Conservation (phyloP, 345 rosid genomes). For the Melastoma malabathricum region DNA sequence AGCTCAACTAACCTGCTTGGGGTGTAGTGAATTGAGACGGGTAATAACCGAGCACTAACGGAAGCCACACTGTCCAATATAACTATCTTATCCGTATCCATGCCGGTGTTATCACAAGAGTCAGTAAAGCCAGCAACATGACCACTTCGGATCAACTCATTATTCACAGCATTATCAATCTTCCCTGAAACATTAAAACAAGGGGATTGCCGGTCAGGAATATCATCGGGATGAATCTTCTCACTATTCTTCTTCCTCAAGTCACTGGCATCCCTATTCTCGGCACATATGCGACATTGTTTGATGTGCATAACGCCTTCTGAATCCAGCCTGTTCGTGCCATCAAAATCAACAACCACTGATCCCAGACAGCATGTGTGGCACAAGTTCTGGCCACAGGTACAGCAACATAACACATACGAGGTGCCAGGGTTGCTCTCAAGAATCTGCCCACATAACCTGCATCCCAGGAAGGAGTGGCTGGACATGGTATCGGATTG, state of each 20-base stretch:
- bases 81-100: constrained; percentile 8
- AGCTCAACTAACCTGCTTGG: constrained; percentile 45
- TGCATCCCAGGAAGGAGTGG: too few relatives aligned
- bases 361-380: constrained; percentile 24
- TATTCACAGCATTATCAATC: constrained; percentile 5
- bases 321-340: not conserved
- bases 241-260: constrained; percentile 38
- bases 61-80: constrained; percentile 22
- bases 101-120: constrained; percentile 30
- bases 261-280: constrained; percentile 21
- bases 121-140: constrained; percentile 34
- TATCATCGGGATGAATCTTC: constrained; percentile 71
- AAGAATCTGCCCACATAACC: too few relatives aligned
- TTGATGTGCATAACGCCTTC: constrained; percentile 16
- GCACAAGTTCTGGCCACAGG: constrained; percentile 55
- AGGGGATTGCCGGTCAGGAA: constrained; percentile 58
- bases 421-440: constrained; percentile 10
- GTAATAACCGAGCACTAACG: constrained; percentile 24
- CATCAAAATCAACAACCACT: constrained; percentile 15
- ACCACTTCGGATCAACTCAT: constrained; percentile 24
- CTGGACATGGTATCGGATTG: constrained; percentile 9
- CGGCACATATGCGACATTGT: constrained; percentile 54
- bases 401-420: constrained; percentile 37
- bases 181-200: constrained; percentile 16
- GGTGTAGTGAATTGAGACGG: constrained; percentile 31